Base-by-base conservation (phyloP, 163 green algal species). In the Chlamydomonas reinhardtii region DNA sequence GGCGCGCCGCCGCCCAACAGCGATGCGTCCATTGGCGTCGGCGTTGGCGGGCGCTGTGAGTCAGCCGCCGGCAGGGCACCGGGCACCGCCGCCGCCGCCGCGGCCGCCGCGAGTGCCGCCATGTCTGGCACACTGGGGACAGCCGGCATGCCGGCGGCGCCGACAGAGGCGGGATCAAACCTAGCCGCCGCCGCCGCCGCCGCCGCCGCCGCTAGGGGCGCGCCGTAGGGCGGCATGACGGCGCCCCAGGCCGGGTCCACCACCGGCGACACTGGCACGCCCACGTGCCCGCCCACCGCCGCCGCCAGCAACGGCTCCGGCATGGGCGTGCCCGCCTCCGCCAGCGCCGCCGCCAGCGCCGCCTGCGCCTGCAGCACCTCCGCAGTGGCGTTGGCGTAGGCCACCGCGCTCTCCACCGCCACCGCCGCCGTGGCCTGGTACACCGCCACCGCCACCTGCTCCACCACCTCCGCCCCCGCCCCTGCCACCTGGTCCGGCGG, bases 101-200 rank as follows among this genome's bases (percentile, higher is more conserved):
- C 65, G n/a, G 65, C 66, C 16, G 61, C 76, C 34, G 76, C 76
- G 27, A 62, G n/a, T 25, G 76, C 76, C 56, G 64, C 59, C 59
- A 65, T 27, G 59, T 65, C 59, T 19, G 22, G 22, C 59, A 65
- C 24, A 9, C 59, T 29, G 20, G 59, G 59, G 20, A 27, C 59
- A 22, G 59, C 14, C 48, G 48, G 48, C 22, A 65, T 29, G 59
- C 2, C 14, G 14, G 11, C 59, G 59, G 59, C 59, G 59, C 19
- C 74, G 4, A 73, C 59, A 6, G 74, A 37, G 2, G 48, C 74
- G 59, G 48, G 25, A 34, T 35, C 16, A 11, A 35, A 34, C 0
- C 66, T n/a, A 8, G 65, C 15, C 12, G 65, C 65, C 14, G 56
- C 35, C 15, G 76, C 35, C 12, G 24, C 37, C 25, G 61, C 61